phyloP scores from a whole-genome alignment of 176 grass and related monocot species.

The Paspalum notatum region DNA sequence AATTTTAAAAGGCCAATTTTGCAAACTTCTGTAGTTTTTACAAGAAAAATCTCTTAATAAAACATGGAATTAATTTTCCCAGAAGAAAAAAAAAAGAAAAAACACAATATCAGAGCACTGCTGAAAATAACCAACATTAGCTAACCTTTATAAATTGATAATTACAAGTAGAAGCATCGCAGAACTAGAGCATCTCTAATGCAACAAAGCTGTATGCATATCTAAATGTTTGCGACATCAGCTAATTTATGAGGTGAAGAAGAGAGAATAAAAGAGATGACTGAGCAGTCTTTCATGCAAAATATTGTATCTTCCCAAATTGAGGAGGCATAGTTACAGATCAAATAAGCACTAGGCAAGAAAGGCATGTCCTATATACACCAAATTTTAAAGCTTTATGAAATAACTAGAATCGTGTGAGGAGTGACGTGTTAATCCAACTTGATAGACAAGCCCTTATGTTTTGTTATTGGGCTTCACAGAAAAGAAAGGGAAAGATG shows the following conservation, averaged over 20 bases:
- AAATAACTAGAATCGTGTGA: neutral
- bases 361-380: neutral
- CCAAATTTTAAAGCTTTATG: neutral
- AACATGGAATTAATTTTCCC: neutral
- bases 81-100: neutral
- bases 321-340: neutral
- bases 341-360: neutral
- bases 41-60: neutral
- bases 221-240: neutral
- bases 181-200: neutral
- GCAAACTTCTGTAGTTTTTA: neutral
- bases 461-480: neutral
- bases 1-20: neutral
- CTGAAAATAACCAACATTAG: neutral
- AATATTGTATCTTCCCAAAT: neutral
- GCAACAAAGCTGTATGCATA: neutral
- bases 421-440: neutral
- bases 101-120: neutral
- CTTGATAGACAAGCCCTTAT: neutral
- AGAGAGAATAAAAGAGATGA: neutral
- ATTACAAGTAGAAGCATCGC: neutral
- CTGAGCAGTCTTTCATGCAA: neutral
- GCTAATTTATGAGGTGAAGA: neutral
- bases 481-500: neutral
- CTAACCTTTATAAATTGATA: no score